Percentiles rank a stretch among this genome's conserved stretches.
phyloP scores from a whole-genome alignment of 2,329 filamentous ascomycete genomes.

The Beauveria asiatica region DNA sequence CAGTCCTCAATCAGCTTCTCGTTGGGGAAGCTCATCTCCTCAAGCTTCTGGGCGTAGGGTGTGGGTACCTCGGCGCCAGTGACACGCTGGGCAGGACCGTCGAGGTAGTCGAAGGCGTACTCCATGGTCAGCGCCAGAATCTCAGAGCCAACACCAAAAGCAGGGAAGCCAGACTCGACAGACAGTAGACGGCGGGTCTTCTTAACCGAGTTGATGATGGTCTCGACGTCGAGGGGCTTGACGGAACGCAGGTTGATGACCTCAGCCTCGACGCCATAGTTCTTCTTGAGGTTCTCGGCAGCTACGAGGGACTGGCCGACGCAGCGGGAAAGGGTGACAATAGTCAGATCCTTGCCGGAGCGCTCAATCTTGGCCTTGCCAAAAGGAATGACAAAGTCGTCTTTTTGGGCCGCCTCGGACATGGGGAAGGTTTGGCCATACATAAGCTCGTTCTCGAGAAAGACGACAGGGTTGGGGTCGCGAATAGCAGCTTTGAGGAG shows the following conservation, averaged over 20 bases:
- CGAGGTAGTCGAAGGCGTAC: constrained; percentile 96
- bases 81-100: constrained; percentile 85
- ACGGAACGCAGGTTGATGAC: constrained; percentile 97
- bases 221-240: constrained; percentile 92
- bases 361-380: constrained; percentile 99
- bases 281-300: constrained; percentile 86
- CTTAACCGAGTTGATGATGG: constrained; percentile 95
- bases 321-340: constrained; percentile 89
- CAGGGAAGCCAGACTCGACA: constrained; percentile 93
- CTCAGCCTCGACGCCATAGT: constrained; percentile 91
- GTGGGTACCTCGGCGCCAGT: constrained; percentile 97
- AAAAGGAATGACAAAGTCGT: constrained; percentile 94
- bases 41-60: constrained; percentile 84
- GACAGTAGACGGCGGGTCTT: constrained; percentile 90
- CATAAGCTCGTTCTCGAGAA: constrained; percentile 81
- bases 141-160: constrained; percentile 86
- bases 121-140: constrained; percentile 93
- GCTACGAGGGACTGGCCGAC: constrained; percentile 86
- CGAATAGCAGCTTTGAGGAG: constrained; percentile 95
- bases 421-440: constrained; percentile 95
- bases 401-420: constrained; percentile 91
- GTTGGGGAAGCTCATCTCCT: constrained; percentile 92
- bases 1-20: constrained; percentile 82
- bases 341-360: constrained; percentile 87
- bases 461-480: constrained; percentile 93